A percentile compares a stretch with the other conserved stretches of the same genome.
Conservation (phyloP, 1,284 basidiomycete species). For the Boletus putidus region DNA sequence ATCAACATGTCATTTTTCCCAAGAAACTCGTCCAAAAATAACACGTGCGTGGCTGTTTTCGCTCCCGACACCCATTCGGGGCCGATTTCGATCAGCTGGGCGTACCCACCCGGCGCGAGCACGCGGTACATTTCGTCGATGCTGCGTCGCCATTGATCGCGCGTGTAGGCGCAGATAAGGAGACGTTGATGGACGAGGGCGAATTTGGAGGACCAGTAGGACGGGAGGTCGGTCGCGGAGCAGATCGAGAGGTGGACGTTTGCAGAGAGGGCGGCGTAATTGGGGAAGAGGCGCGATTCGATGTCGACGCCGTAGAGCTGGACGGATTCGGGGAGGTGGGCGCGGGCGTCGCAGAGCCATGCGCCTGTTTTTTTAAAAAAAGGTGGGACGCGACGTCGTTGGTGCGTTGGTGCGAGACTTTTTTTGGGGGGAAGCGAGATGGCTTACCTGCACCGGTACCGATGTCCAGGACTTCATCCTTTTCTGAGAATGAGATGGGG, state of each 20-base stretch:
- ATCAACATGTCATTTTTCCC: constrained; percentile 13
- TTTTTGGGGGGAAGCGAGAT: background rate
- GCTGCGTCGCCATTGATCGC: constrained; percentile 29
- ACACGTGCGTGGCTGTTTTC: constrained; percentile 19
- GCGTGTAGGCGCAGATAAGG: constrained; percentile 33
- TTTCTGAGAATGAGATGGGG: constrained; percentile 16
- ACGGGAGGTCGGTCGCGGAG: constrained; percentile 23
- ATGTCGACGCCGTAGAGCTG: constrained; percentile 29
- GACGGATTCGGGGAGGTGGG: constrained; percentile 19
- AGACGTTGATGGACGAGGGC: constrained; percentile 38
- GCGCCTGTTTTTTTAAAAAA: constrained; percentile 7
- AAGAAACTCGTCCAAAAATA: constrained; percentile 21
- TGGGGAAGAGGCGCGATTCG: constrained; percentile 23
- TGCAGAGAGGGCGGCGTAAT: background rate
- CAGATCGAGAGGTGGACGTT: constrained; percentile 27
- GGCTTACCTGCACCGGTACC: constrained; percentile 28
- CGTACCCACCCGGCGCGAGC: constrained; percentile 34
- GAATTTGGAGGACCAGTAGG: constrained; percentile 33
- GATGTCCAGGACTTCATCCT: constrained; percentile 29
- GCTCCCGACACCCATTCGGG: constrained; percentile 24
- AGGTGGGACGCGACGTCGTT: background rate
- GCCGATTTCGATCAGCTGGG: constrained; percentile 34
- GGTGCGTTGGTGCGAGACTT: background rate
- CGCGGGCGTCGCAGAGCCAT: constrained; percentile 27
- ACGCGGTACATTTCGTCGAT: constrained; percentile 35